These are phyloP conservation scores for Helicosporidium sp. DNA, from an alignment of 139 green algal genomes.

Conservation along the genomic window DNA sequence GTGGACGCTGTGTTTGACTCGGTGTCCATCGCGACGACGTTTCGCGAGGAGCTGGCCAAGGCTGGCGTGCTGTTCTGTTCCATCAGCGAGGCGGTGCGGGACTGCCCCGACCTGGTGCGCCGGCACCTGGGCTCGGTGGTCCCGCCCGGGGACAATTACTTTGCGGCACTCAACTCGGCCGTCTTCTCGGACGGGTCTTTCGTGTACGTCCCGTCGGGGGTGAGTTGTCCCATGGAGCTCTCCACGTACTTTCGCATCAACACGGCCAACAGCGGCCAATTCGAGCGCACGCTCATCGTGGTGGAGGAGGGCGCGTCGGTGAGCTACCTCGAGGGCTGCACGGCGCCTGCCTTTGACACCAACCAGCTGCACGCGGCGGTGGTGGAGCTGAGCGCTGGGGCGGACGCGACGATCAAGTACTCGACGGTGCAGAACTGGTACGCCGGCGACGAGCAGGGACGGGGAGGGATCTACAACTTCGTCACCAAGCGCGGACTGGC, in stretches of 20 bases:
- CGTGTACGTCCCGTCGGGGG: constrained; percentile 93
- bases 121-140: constrained; percentile 85
- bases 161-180: constrained; percentile 83
- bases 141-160: constrained; percentile 93
- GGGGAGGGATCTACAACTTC: constrained; percentile 98
- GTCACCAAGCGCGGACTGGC: constrained; percentile 92
- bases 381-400: constrained; percentile 74
- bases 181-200: constrained; percentile 97
- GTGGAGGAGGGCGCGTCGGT: constrained; percentile 84
- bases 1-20: constrained; percentile 96
- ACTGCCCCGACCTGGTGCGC: constrained; percentile 86
- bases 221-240: constrained; percentile 90
- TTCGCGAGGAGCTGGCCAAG: constrained; percentile 81
- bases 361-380: constrained; percentile 96
- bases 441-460: constrained; percentile 69
- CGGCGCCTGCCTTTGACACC: constrained; percentile 76
- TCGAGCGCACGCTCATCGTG: constrained; percentile 96
- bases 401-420: constrained; percentile 96
- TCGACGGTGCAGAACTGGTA: constrained; percentile 99
- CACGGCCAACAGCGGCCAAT: constrained; percentile 84
- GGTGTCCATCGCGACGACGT: constrained; percentile 96
- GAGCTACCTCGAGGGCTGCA: constrained; percentile 94
- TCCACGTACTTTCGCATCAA: constrained; percentile 99
- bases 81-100: constrained; percentile 83
- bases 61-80: constrained; percentile 90